Conservation (phyloP, 2,329 filamentous ascomycete species). For the Phialophora chinensis region DNA sequence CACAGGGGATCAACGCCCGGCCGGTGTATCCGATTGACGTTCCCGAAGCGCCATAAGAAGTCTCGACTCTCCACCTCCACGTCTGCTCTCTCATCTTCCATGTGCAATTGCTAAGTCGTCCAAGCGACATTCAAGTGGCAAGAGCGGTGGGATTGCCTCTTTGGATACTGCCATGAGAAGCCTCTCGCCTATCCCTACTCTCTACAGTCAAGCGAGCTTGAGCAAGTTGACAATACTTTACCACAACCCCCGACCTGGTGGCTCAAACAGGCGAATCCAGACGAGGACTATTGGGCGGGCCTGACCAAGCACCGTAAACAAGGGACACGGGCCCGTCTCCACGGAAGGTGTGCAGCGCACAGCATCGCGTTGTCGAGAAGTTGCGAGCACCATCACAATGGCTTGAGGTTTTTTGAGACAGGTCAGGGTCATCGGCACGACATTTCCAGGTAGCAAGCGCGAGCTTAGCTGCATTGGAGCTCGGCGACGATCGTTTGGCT, state of each 20-base stretch:
- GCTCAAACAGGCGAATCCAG: background rate
- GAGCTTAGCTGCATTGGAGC: background rate
- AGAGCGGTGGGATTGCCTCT: background rate
- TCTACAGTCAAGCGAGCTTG: background rate
- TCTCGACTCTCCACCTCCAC: constrained; percentile 7
- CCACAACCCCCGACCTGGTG: background rate
- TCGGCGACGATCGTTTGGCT: background rate
- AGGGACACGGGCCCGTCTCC: background rate
- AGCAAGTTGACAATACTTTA: background rate
- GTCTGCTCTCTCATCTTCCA: constrained; percentile 4
- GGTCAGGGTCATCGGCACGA: background rate
- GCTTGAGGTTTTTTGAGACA: background rate
- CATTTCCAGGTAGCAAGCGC: background rate
- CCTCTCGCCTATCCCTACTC: background rate
- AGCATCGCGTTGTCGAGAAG: background rate
- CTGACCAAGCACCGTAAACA: background rate
- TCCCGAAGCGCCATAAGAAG: constrained; percentile 15
- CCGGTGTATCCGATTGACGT: constrained; percentile 9
- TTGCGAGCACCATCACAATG: background rate
- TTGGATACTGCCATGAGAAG: background rate
- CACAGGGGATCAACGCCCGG: constrained; percentile 1
- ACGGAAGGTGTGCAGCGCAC: background rate
- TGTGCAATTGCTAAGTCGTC: background rate
- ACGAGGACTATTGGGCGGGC: background rate
- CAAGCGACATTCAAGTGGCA: constrained; percentile 2